Evolutionary conservation across 2,329 filamentous ascomycete genomes (phyloP), one percentile per base, ranked within the genome.

Genomic region (Aureobasidium subglaciale): DNA sequence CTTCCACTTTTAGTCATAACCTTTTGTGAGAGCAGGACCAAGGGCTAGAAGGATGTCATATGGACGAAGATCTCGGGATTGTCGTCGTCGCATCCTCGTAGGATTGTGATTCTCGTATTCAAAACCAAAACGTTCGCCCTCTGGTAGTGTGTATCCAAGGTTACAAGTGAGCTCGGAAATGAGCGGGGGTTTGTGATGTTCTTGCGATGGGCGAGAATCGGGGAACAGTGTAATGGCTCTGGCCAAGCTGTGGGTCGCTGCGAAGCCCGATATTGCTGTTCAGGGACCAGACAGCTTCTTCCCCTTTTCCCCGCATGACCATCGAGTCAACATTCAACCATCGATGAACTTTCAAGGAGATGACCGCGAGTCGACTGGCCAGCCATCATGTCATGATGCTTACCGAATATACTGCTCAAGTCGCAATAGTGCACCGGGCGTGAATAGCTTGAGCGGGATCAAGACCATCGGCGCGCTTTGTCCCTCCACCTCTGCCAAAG

Each of bases 241-340:
- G 20, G 43, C 43, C 30, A 35, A 48, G 43, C 20, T 34, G 30
- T 48, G 43, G 29, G 18, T 15, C 20, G 24, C 9, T 45, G 29
- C 29, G 30, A 24, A 48, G 15, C 30, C 46, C 20, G 11, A 18
- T 11, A 11, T 16, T 13, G n/a, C 34, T 3, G 32, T 18, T 16
- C 24, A 41, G 25, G 35, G 35, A 41, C 48, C 7, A 52, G 48
- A 32, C 48, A 27, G 5, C 35, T 7, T 41, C 35, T 41, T 54
- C 50, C 50, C 50, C 50, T 54, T 15, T 54, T 29, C 50, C 50
- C 38, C 50, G 38, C 50, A 54, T 54, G 15, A 41, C 34, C 16
- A 10, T 18, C 27, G 50, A 54, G 38, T 43, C 37, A 43, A 43
- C 27, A 24, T 43, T 15, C 24, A 29, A 35, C 27, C 30, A 18